Base-by-base conservation (phyloP, 441 rosid genomes). In the Isatis lusitanica region DNA sequence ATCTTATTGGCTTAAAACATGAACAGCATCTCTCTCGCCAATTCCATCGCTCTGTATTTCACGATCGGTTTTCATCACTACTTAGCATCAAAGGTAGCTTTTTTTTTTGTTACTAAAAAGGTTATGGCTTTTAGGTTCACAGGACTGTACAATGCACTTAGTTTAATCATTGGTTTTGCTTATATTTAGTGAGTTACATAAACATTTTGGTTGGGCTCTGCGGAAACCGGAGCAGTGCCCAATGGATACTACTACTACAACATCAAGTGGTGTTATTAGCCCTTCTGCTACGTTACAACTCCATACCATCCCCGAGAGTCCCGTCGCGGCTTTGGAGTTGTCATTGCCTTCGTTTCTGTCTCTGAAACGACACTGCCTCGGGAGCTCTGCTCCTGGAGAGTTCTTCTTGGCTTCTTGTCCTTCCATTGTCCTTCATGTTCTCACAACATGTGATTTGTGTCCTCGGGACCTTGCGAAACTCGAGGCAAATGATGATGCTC, bases 381-480 rank as follows among this genome's bases (percentile, higher is more conserved):
- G 97, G 74, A 84, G 83, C 74, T 86, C 90, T 17, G 74, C 72
- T 28, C 97, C 97, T 21, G 98, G 98, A 57, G 98, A 92, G 48
- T 94, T 94, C 73, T 91, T 91, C 6, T 81, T 94, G 75, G 94
- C 98, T 74, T 88, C 97, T 13, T 88, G 59, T 66, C 98, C 98
- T 53, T 94, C 97, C 64, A 83, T 94, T 74, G 88, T 87, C 50
- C 98, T 94, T 64, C 93, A 94, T 75, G 93, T 94, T 63, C 97
- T 94, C 56, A 90, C 98, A 0, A 77, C 94, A 0, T 88, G 94
- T 74, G 85, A 82, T 69, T 88, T 94, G 80, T 88, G 83, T 66
- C 93, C 98, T 62, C 96, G 92, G 39, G 98, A 94, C 79, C 98
- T 94, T 48, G 97, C 96, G 1, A 94, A 86, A 74, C 88, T 94